These are phyloP conservation scores for Didymella segeticola DNA, from an alignment of 2,329 filamentous ascomycete genomes.

Conservation along the genomic window DNA sequence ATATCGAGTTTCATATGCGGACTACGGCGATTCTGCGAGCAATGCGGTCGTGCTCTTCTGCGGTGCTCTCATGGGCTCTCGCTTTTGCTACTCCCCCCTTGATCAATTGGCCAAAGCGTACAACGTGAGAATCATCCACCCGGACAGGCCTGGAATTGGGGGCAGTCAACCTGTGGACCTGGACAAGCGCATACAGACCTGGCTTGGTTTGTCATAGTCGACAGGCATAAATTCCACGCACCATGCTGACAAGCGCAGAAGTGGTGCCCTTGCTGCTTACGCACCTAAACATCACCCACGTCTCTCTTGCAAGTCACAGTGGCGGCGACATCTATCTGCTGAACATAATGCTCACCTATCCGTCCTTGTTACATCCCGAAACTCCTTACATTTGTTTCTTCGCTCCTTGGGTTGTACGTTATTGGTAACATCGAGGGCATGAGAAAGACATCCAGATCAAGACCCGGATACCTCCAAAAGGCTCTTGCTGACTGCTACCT, in stretches of 20 bases:
- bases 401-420: constrained; percentile 37
- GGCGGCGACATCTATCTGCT: constrained; percentile 40
- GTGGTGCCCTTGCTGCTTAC: constrained; percentile 38
- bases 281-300: constrained; percentile 37
- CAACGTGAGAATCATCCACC: constrained; percentile 40
- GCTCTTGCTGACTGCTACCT: neutral
- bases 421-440: neutral
- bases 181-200: constrained; percentile 33
- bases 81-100: constrained; percentile 34
- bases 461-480: no score
- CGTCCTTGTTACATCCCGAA: constrained; percentile 34
- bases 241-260: constrained; percentile 26
- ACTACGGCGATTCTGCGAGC: constrained; percentile 38
- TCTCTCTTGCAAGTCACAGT: constrained; percentile 44
- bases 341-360: constrained; percentile 37
- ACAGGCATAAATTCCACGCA: neutral
- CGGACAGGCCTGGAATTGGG: constrained; percentile 40
- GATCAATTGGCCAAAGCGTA: constrained; percentile 36
- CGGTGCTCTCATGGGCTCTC: constrained; percentile 36
- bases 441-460: no score
- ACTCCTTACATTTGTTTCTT: constrained; percentile 41
- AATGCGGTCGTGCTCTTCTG: constrained; percentile 40
- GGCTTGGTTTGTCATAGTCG: constrained; percentile 31
- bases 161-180: constrained; percentile 35
- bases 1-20: constrained; percentile 38